These are phyloP conservation scores for Fusarium tanahbumbuense DNA, from an alignment of 2,329 filamentous ascomycete species.

Conservation along the genomic window DNA sequence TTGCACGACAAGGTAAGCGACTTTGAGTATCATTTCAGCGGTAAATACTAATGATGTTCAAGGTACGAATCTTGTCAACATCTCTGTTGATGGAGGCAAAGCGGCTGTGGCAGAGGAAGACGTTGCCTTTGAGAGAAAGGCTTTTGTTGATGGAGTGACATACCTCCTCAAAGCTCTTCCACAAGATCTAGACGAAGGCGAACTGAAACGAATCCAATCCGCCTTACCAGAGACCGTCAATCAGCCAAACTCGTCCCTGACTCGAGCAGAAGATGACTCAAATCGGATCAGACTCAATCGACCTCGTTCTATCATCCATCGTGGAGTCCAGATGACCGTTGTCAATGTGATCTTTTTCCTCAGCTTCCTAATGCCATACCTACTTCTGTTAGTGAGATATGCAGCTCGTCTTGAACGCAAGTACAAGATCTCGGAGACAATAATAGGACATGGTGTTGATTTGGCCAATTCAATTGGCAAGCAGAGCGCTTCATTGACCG, in stretches of 20 bases:
- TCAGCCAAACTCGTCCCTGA: not conserved
- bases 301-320: constrained; percentile 66
- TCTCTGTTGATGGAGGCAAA: constrained; percentile 46
- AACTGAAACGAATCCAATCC: constrained; percentile 55
- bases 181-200: constrained; percentile 64
- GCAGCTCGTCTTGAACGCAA: constrained; percentile 73
- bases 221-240: constrained; percentile 43
- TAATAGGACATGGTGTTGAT: constrained; percentile 75
- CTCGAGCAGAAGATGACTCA: constrained; percentile 7
- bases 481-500: constrained; percentile 67
- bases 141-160: constrained; percentile 72
- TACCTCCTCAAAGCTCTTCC: constrained; percentile 75
- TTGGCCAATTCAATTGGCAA: constrained; percentile 65
- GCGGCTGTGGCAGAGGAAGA: constrained; percentile 41
- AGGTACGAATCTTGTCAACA: constrained; percentile 47
- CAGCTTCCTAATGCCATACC: constrained; percentile 71
- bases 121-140: constrained; percentile 61
- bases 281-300: not conserved
- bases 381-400: constrained; percentile 64
- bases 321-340: constrained; percentile 66
- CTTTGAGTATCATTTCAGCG: not conserved
- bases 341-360: constrained; percentile 69
- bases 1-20: constrained; percentile 50
- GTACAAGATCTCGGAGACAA: constrained; percentile 75
- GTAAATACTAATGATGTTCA: constrained; percentile 9